Evolutionary conservation across 2,329 filamentous ascomycete species (phyloP).

Genomic region (Microdochium bolleyi): DNA sequence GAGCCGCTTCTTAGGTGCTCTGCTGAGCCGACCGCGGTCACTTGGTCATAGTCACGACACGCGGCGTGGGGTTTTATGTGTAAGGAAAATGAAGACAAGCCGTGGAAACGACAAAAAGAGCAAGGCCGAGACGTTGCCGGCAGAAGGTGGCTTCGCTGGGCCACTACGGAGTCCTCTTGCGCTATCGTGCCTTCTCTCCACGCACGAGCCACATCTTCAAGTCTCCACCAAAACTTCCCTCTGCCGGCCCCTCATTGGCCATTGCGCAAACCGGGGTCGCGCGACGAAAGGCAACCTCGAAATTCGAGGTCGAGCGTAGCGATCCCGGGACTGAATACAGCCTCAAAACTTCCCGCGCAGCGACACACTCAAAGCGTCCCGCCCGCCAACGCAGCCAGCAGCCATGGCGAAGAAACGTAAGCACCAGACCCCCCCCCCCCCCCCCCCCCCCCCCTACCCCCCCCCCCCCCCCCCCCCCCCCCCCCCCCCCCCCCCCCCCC

Average conservation of each 20-base stretch:
- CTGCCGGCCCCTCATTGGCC: neutral
- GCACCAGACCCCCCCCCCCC: neutral
- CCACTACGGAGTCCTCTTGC: too few relatives aligned
- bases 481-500: too few relatives aligned
- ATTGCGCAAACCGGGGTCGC: neutral
- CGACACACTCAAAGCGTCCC: neutral
- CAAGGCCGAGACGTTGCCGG: too few relatives aligned
- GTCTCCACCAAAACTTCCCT: conserved; percentile 16
- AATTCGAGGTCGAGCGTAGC: neutral
- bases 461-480: neutral
- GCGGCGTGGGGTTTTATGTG: too few relatives aligned
- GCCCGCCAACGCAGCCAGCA: too few relatives aligned
- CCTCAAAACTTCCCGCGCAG: neutral
- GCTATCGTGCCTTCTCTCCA: too few relatives aligned
- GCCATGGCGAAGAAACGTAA: conserved; percentile 35
- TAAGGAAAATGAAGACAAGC: too few relatives aligned
- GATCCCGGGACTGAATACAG: neutral
- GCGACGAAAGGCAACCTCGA: conserved; percentile 7
- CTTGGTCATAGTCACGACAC: too few relatives aligned
- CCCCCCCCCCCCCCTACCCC: neutral
- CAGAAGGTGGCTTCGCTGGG: too few relatives aligned
- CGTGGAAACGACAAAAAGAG: too few relatives aligned
- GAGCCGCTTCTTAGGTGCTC: too few relatives aligned
- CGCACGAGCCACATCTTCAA: conserved; percentile 11
- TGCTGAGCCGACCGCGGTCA: too few relatives aligned